Conservation (phyloP, 305 asterid species). For the Solanum aculeatissimum region DNA sequence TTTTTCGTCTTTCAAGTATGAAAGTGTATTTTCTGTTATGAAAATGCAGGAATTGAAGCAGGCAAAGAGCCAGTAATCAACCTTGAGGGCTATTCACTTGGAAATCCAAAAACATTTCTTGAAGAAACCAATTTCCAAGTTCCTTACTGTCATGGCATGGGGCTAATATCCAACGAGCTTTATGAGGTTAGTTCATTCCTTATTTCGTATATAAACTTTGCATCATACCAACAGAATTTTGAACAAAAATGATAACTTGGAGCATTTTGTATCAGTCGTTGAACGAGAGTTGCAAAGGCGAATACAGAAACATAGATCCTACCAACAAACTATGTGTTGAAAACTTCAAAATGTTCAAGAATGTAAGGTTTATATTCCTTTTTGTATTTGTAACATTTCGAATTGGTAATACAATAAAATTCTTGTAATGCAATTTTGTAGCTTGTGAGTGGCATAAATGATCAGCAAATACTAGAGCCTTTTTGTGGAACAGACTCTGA, state of each 20-base stretch:
- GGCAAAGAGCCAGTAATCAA: constrained; percentile 3
- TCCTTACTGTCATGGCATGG: constrained; percentile 27
- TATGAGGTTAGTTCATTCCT: background rate
- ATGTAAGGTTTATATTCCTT: background rate
- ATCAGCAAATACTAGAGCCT: constrained; percentile 3
- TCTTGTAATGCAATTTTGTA: background rate
- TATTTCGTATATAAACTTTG: no score
- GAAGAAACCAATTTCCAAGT: background rate
- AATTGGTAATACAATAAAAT: background rate
- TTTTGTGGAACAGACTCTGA: background rate
- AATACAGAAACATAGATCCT: background rate
- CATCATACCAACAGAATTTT: background rate
- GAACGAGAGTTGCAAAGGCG: background rate
- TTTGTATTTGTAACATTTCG: background rate
- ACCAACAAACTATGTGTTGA: background rate
- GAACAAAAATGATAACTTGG: background rate
- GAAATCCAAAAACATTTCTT: background rate
- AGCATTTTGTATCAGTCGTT: background rate
- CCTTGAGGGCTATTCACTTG: constrained; percentile 10
- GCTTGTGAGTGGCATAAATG: background rate
- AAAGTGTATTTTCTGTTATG: background rate
- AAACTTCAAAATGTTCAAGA: background rate
- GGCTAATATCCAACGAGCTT: constrained; percentile 15
- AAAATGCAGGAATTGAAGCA: constrained; percentile 2
- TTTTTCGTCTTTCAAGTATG: background rate